Percentiles rank a stretch among this genome's conserved stretches.
phyloP scores from a whole-genome alignment of 2,329 filamentous ascomycete species.

The Delphinella strobiligena region DNA sequence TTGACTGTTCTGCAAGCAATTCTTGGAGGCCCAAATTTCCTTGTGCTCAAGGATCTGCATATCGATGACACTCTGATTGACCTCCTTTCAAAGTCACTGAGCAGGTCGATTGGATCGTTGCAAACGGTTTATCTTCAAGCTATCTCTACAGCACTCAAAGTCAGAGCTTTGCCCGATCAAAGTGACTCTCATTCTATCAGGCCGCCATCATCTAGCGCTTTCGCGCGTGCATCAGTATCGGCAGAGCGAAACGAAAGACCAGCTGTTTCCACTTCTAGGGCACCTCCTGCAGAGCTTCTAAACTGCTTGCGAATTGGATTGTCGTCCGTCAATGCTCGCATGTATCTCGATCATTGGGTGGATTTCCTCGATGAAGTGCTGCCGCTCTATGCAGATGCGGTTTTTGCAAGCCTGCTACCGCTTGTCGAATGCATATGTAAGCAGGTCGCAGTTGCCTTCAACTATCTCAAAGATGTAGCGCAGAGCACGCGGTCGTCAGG shows the following conservation, averaged over 20 bases:
- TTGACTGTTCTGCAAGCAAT: slow-evolving; percentile 15
- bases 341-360: slow-evolving; percentile 85
- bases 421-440: slow-evolving; percentile 80
- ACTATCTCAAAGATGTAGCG: slow-evolving; percentile 56
- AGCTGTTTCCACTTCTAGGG: slow-evolving; percentile 11
- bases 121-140: slow-evolving; percentile 12
- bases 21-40: slow-evolving; percentile 10
- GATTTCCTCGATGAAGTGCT: slow-evolving; percentile 72
- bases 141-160: slow-evolving; percentile 6
- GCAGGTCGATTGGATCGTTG: slow-evolving; percentile 10
- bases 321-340: slow-evolving; percentile 57
- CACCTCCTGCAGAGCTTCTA: slow-evolving; percentile 61
- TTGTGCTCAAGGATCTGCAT: slow-evolving; percentile 12
- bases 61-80: slow-evolving; percentile 17
- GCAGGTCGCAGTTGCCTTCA: slow-evolving; percentile 63
- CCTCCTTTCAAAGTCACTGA: slow-evolving; percentile 13
- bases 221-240: background rate
- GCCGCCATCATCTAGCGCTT: background rate
- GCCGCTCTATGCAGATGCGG: slow-evolving; percentile 68
- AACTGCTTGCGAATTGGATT: slow-evolving; percentile 75
- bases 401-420: slow-evolving; percentile 84
- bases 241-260: background rate
- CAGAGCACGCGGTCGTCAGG: slow-evolving; percentile 14
- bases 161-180: background rate
- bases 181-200: background rate